Percentiles rank a stretch among this genome's conserved stretches.
Conservation (phyloP, 371 early-diverging fungal genomes). For the Circinella minor region DNA sequence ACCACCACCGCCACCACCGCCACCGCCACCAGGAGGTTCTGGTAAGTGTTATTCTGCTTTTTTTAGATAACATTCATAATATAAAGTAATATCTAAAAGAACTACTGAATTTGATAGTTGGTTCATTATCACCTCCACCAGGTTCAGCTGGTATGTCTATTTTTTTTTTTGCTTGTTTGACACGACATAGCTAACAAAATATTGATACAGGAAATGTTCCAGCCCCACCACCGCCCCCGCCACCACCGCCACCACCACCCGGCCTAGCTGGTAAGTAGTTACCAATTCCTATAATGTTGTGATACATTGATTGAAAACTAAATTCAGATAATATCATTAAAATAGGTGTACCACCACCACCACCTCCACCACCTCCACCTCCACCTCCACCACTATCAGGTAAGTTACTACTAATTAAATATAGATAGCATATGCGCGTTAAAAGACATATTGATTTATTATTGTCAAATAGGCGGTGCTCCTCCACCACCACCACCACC, state of each 20-base stretch:
- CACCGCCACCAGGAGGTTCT: constrained; percentile 14
- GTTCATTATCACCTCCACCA: not conserved
- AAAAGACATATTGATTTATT: too few species aligned
- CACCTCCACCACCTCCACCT: constrained; percentile 13
- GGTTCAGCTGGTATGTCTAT: constrained; percentile 18
- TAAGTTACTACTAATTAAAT: not conserved
- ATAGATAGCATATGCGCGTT: too few species aligned
- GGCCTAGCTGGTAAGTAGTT: not conserved
- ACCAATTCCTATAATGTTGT: too few species aligned
- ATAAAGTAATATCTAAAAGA: too few species aligned
- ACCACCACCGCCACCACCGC: not conserved
- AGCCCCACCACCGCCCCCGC: constrained; percentile 33
- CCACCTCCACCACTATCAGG: constrained; percentile 21
- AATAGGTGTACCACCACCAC: not conserved
- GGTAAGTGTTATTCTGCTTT: not conserved
- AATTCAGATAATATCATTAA: not conserved
- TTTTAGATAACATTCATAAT: too few species aligned
- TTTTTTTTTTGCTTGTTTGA: not conserved
- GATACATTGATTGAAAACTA: too few species aligned
- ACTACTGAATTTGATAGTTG: too few species aligned
- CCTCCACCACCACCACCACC: constrained; percentile 20
- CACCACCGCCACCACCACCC: constrained; percentile 15
- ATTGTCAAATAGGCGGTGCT: not conserved
- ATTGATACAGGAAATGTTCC: not conserved
- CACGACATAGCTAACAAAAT: not conserved